Conservation (phyloP, 1,284 basidiomycete genomes). For the Pseudozyma sp. region DNA sequence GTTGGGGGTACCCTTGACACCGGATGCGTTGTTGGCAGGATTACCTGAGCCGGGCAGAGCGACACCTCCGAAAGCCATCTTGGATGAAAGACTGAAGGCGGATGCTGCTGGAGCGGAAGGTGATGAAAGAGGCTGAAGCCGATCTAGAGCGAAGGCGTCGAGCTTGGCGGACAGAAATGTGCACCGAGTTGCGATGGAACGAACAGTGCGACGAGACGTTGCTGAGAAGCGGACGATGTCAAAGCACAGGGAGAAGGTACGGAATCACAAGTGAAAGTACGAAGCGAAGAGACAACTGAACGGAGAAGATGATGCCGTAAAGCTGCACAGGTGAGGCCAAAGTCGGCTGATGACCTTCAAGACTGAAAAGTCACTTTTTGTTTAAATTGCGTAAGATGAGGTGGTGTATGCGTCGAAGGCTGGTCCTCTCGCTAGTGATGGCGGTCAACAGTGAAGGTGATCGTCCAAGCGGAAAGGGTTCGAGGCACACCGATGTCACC, state of each 20-base stretch:
- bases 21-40: constrained; percentile 32
- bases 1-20: constrained; percentile 28
- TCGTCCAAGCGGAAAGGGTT: constrained; percentile 30
- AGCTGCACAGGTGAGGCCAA: constrained; percentile 20
- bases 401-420: constrained; percentile 9
- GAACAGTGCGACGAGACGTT: constrained; percentile 5
- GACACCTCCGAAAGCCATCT: constrained; percentile 54
- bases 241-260: background rate
- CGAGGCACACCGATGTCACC: constrained; percentile 35
- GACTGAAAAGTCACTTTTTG: constrained; percentile 19
- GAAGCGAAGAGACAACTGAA: constrained; percentile 1
- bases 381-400: constrained; percentile 14
- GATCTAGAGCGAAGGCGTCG: constrained; percentile 14
- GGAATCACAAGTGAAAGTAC: constrained; percentile 10
- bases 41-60: constrained; percentile 48
- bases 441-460: constrained; percentile 47
- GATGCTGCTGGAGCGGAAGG: constrained; percentile 2
- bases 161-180: constrained; percentile 10
- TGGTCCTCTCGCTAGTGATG: constrained; percentile 13
- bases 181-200: constrained; percentile 18
- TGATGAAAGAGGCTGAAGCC: background rate
- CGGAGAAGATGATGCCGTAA: constrained; percentile 10
- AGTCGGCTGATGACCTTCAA: constrained; percentile 23
- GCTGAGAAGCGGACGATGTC: constrained; percentile 7
- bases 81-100: constrained; percentile 8